These are phyloP conservation scores for Phytophthora palmivora DNA, from an alignment of 352 stramenopile genomes.

Conservation along the genomic window DNA sequence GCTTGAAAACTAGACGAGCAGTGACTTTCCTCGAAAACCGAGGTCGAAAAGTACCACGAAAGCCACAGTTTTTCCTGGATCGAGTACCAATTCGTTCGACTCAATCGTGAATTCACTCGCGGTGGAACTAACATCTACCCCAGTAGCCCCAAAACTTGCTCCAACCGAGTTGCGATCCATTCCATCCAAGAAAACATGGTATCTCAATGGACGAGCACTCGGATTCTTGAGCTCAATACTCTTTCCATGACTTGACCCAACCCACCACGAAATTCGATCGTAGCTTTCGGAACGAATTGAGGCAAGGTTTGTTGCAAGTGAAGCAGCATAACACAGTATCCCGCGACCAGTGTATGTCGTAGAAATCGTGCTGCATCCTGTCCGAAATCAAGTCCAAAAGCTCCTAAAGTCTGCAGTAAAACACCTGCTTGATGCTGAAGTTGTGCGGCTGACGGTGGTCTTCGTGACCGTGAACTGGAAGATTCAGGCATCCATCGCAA, in stretches of 20 bases:
- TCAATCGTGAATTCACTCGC: slow-evolving; percentile 81
- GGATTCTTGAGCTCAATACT: slow-evolving; percentile 95
- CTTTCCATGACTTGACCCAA: slow-evolving; percentile 91
- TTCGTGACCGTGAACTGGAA: slow-evolving; percentile 32
- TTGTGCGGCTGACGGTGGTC: slow-evolving; percentile 33
- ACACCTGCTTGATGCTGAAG: slow-evolving; percentile 63
- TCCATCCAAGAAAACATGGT: slow-evolving; percentile 90
- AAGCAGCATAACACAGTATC: slow-evolving; percentile 87
- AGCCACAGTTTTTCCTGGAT: slow-evolving; percentile 71
- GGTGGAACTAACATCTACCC: background rate
- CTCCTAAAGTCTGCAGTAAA: slow-evolving; percentile 65
- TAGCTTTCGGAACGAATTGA: slow-evolving; percentile 93
- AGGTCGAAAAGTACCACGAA: slow-evolving; percentile 88
- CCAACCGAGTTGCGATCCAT: slow-evolving; percentile 1
- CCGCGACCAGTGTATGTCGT: slow-evolving; percentile 66
- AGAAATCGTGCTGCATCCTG: slow-evolving; percentile 63
- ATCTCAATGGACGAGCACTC: slow-evolving; percentile 78
- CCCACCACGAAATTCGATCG: slow-evolving; percentile 92
- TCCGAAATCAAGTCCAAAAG: slow-evolving; percentile 86
- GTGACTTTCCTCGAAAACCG: slow-evolving; percentile 88
- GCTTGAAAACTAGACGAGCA: slow-evolving; percentile 89
- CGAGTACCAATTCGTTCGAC: slow-evolving; percentile 69
- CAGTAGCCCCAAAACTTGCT: background rate
- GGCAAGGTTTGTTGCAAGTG: slow-evolving; percentile 93
- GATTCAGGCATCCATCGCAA: slow-evolving; percentile 51